Percentiles rank a stretch among this genome's conserved stretches.
These are phyloP conservation scores for Tephrocybe sp. DNA, from an alignment of 768 basidiomycete species.

Conservation along the genomic window DNA sequence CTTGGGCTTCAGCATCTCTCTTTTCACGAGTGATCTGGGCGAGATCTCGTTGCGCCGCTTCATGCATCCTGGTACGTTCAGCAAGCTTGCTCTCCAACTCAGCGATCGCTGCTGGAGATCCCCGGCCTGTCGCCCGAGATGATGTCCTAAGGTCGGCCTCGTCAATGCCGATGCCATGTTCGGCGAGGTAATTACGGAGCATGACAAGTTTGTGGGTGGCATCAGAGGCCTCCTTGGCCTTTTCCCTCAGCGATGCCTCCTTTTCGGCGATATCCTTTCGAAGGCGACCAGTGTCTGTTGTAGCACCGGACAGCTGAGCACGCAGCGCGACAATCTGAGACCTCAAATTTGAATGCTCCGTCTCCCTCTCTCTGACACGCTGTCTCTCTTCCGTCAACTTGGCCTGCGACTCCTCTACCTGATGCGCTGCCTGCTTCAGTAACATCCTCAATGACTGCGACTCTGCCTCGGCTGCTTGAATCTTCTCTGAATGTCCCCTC, in stretches of 20 bases:
- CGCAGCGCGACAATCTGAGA: conserved; percentile 76
- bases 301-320: conserved; percentile 63
- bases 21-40: conserved; percentile 62
- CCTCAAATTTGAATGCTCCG: conserved; percentile 60
- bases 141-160: conserved; percentile 61
- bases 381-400: conserved; percentile 68
- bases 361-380: conserved; percentile 60
- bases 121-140: conserved; percentile 35
- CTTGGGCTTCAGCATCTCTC: conserved; percentile 72
- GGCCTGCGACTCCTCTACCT: conserved; percentile 64
- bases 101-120: conserved; percentile 45
- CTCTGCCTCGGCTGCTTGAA: conserved; percentile 79
- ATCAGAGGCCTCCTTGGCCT: conserved; percentile 63
- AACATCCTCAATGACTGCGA: conserved; percentile 70
- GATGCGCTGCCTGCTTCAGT: conserved; percentile 73
- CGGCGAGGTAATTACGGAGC: conserved; percentile 82
- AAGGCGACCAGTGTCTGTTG: conserved; percentile 65
- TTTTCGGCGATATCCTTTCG: conserved; percentile 67
- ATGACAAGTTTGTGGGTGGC: conserved; percentile 70
- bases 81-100: conserved; percentile 80
- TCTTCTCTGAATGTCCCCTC: conserved; percentile 78
- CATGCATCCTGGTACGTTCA: conserved; percentile 69
- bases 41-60: conserved; percentile 75
- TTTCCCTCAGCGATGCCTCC: conserved; percentile 64
- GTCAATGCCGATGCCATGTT: conserved; percentile 79